Evolutionary conservation across 352 stramenopile species (phyloP), one percentile per base, ranked within the genome.

Genomic region (Phytophthora constricta): DNA sequence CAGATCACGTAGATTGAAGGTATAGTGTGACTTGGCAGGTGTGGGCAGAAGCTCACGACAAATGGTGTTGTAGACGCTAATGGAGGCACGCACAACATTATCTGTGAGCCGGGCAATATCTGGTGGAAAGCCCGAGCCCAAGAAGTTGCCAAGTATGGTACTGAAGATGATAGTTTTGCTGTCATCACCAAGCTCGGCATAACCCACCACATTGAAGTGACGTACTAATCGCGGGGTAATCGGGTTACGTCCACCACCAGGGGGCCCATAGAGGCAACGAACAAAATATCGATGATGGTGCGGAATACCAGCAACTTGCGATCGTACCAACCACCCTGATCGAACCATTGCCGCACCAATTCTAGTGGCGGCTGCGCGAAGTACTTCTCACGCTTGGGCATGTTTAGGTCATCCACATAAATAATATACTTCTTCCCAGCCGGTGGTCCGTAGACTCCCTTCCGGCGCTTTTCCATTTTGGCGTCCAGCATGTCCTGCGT

Each of bases 401-500:
- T 98, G 70, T 98, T 98, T 7, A 98, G 65, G 68, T 98, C 96
- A 66, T 98, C 96, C 34, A 98, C 89, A 67, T 98, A 98, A n/a
- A 98, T 78, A 34, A 98, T 93, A 65, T 95, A 97, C 27, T 93
- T 92, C 68, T 98, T 98, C 4, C 95, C 93, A 17, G 90, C 84
- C 1, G 91, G 81, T 8, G 95, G 94, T 1, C 94, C 93, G 55
- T 96, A 98, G 0, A 98, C 87, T 10, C 97, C 95, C 56, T 98
- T 98, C 16, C 93, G 71, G 0, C 95, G 80, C 64, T 98, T 98
- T 60, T 98, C 93, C 76, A 97, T 97, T 68, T 98, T 98, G 14
- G 82, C 74, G 43, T 98, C 93, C 10, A 98, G 79, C 48, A 97
- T 66, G 46, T 98, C 91, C 56, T 98, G 93, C 1, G 95, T 98